These are phyloP conservation scores for Trichoderma oligosporum DNA, from an alignment of 2,329 filamentous ascomycete species.

Conservation along the genomic window DNA sequence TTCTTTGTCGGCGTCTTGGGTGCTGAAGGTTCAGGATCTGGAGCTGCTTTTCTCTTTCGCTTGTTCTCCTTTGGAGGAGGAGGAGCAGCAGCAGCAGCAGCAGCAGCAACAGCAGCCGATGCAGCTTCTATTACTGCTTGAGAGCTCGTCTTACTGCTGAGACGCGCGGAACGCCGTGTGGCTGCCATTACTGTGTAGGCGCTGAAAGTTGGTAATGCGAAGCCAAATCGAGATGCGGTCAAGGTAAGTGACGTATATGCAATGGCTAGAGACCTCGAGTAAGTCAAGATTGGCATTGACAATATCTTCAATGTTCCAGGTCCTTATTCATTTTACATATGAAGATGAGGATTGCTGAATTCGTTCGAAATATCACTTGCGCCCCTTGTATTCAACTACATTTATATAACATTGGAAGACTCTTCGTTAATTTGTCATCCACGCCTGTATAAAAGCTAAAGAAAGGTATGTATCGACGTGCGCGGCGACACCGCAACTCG, in stretches of 20 bases:
- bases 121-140: not conserved
- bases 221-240: not conserved
- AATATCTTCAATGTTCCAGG: not conserved
- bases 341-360: not conserved
- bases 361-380: not conserved
- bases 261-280: not conserved
- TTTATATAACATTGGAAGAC: not conserved
- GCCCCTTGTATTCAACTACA: not conserved
- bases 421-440: constrained; percentile 2
- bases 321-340: not conserved
- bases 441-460: too few relatives aligned
- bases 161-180: constrained; percentile 40
- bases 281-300: not conserved
- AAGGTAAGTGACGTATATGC: not conserved
- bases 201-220: not conserved
- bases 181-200: constrained; percentile 28
- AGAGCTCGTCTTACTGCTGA: constrained; percentile 28
- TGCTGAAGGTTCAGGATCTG: constrained; percentile 23
- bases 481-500: not conserved
- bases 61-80: constrained; percentile 19
- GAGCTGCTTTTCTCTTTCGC: constrained; percentile 36
- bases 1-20: constrained; percentile 33
- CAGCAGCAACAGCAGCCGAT: not conserved
- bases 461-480: constrained; percentile 11
- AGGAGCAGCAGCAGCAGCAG: not conserved